Evolutionary conservation across 139 green algal genomes (phyloP).

Genomic region (Coelastrella sp.): DNA sequence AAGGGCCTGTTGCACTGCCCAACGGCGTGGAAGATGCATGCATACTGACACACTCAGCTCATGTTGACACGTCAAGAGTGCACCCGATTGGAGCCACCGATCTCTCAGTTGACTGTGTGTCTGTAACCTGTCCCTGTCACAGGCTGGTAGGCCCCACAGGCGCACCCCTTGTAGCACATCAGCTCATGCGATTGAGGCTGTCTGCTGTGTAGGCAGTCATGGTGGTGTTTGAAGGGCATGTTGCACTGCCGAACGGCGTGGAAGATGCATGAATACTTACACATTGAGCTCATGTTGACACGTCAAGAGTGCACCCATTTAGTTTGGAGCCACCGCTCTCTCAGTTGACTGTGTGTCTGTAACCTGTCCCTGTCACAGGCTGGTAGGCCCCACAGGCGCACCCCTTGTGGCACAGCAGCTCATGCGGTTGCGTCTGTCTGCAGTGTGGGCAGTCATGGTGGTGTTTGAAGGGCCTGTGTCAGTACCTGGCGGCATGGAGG

Average conservation of each 20-base stretch:
- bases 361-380: background rate
- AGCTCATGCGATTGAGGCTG: constrained; percentile 73
- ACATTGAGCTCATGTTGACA: no score
- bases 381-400: constrained; percentile 61
- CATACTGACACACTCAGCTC: no score
- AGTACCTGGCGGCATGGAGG: constrained; percentile 61
- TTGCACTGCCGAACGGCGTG: constrained; percentile 55
- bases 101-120: no score
- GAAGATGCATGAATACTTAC: constrained; percentile 61
- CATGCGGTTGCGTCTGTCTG: constrained; percentile 68
- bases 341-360: no score
- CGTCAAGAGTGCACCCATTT: no score
- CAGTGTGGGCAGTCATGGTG: constrained; percentile 82
- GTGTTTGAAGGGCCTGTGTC: constrained; percentile 70
- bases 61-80: no score
- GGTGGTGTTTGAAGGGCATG: constrained; percentile 73
- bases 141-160: constrained; percentile 61
- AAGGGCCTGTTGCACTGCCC: constrained; percentile 54
- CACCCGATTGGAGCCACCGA: no score
- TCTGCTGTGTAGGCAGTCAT: constrained; percentile 80
- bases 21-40: constrained; percentile 68
- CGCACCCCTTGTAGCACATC: constrained; percentile 58
- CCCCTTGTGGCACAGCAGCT: constrained; percentile 71
- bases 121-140: no score
- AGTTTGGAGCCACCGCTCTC: no score